Conservation (phyloP, 371 early-diverging fungal species). For the Rhizomucor pusillus region DNA sequence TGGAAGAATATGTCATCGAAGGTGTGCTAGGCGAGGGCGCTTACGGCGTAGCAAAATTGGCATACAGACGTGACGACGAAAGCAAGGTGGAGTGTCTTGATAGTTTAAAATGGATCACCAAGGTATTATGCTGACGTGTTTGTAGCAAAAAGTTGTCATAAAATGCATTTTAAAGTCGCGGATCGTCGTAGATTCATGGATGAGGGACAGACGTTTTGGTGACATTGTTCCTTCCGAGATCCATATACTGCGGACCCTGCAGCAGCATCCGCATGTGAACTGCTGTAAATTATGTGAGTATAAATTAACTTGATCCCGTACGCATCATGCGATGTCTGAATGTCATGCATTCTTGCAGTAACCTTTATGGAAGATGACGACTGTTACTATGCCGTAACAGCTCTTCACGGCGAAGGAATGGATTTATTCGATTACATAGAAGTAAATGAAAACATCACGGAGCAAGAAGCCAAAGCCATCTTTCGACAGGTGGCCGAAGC, state of each 20-base stretch:
- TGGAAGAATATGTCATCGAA: constrained; percentile 58
- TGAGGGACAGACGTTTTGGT: constrained; percentile 56
- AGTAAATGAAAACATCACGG: constrained; percentile 51
- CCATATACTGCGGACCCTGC: constrained; percentile 61
- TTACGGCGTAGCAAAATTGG: constrained; percentile 68
- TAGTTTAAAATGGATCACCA: background rate
- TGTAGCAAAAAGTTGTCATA: constrained; percentile 58
- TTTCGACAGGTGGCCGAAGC: constrained; percentile 66
- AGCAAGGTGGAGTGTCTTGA: constrained; percentile 28
- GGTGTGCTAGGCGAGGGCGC: constrained; percentile 73
- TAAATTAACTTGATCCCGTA: background rate
- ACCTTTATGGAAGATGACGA: constrained; percentile 64
- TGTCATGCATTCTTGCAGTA: constrained; percentile 21
- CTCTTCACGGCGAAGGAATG: constrained; percentile 61
- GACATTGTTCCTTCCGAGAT: constrained; percentile 66
- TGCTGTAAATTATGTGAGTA: constrained; percentile 54
- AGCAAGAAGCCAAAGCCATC: constrained; percentile 56
- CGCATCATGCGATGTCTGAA: background rate
- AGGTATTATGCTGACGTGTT: background rate
- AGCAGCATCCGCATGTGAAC: constrained; percentile 56
- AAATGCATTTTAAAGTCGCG: constrained; percentile 68
- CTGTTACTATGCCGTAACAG: constrained; percentile 68
- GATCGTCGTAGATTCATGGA: constrained; percentile 69
- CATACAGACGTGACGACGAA: constrained; percentile 45
- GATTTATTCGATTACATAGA: constrained; percentile 81